phyloP scores from a whole-genome alignment of 345 rosid genomes.

The Dimocarpus longan region DNA sequence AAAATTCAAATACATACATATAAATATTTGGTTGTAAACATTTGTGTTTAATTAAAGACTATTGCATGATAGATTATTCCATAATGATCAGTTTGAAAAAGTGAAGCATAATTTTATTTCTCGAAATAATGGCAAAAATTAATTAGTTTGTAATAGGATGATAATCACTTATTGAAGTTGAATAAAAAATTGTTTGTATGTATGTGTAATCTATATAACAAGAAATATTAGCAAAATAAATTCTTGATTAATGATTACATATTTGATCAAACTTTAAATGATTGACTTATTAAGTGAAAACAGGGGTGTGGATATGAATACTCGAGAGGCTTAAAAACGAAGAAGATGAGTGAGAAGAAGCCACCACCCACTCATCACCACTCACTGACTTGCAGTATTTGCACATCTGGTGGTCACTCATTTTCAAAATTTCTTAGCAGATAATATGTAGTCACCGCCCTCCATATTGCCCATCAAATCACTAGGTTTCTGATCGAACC shows the following conservation, averaged over 20 bases:
- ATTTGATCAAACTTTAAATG: not conserved
- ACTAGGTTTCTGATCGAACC: not conserved
- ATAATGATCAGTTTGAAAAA: too few relatives aligned
- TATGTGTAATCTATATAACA: too few relatives aligned
- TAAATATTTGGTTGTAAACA: too few relatives aligned
- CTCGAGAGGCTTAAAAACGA: not conserved
- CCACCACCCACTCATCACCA: conserved; percentile 1
- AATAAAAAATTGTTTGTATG: too few relatives aligned
- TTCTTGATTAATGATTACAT: too few relatives aligned
- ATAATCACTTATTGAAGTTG: too few relatives aligned
- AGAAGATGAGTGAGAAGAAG: conserved; percentile 10
- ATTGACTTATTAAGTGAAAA: not conserved
- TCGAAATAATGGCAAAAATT: not conserved
- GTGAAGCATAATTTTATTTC: too few relatives aligned
- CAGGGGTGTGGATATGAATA: not conserved
- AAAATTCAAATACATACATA: too few relatives aligned
- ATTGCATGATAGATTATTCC: too few relatives aligned
- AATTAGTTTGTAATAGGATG: not conserved
- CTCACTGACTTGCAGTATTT: not conserved
- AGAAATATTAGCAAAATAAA: too few relatives aligned
- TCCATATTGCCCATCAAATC: conserved; percentile 22
- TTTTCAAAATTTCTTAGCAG: not conserved
- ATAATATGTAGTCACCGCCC: not conserved
- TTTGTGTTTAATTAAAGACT: too few relatives aligned
- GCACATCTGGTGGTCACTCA: conserved; percentile 5